Evolutionary conservation across 73 alveolate genomes (phyloP).

Genomic region (Blepharisma japonicum): DNA sequence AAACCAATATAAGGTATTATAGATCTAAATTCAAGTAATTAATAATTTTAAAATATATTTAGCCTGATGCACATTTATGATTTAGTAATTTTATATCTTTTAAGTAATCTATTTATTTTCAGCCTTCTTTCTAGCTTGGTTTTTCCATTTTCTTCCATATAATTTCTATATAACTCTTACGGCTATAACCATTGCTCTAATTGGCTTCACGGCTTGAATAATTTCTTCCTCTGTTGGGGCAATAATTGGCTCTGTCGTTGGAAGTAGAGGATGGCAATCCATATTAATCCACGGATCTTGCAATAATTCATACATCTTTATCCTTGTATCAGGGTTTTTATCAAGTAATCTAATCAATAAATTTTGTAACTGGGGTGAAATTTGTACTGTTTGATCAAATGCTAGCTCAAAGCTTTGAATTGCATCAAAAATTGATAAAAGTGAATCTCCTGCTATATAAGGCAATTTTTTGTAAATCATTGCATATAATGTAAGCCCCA

Average conservation of each 20-base stretch:
- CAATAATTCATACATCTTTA: constrained; percentile 64
- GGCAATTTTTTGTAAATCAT: constrained; percentile 81
- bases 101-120: too few relatives aligned
- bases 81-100: too few relatives aligned
- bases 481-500: constrained; percentile 87
- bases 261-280: constrained; percentile 28
- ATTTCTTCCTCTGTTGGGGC: constrained; percentile 47
- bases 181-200: constrained; percentile 42
- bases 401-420: constrained; percentile 49
- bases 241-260: constrained; percentile 27
- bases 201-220: constrained; percentile 38
- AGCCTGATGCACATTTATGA: too few relatives aligned
- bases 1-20: too few relatives aligned
- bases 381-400: constrained; percentile 46
- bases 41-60: too few relatives aligned
- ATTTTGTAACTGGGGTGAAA: constrained; percentile 65
- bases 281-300: constrained; percentile 84
- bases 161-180: constrained; percentile 35
- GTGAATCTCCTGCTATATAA: constrained; percentile 57
- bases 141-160: constrained; percentile 26
- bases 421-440: constrained; percentile 66
- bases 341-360: constrained; percentile 66
- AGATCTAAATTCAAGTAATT: too few relatives aligned
- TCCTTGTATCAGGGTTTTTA: constrained; percentile 82
- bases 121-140: too few relatives aligned